Conservation (phyloP, 148 eudicot species). For the Rhododendron molle region DNA sequence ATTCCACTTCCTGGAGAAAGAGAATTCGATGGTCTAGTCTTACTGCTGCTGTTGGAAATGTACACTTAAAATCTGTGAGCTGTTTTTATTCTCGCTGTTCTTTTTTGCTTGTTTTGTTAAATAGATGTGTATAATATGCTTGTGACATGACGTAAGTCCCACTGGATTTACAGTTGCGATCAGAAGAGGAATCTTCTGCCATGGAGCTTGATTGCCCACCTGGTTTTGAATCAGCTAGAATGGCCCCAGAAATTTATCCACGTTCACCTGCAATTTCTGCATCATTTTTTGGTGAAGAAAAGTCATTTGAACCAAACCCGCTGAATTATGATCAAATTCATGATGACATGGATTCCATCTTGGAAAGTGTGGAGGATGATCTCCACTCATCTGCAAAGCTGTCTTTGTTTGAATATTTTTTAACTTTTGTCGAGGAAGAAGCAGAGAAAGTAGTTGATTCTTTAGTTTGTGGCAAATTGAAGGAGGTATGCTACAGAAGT, state of each 20-base stretch:
- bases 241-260: slow-evolving; percentile 18
- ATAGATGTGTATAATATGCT: neutral
- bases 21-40: slow-evolving; percentile 42
- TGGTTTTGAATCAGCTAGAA: slow-evolving; percentile 52
- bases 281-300: slow-evolving; percentile 23
- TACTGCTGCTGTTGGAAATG: slow-evolving; percentile 19
- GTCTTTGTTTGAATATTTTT: slow-evolving; percentile 39
- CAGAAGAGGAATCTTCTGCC: slow-evolving; percentile 35
- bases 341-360: slow-evolving; percentile 28
- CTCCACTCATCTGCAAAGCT: slow-evolving; percentile 47
- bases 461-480: slow-evolving; percentile 18
- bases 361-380: slow-evolving; percentile 51
- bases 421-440: slow-evolving; percentile 47
- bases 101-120: slow-evolving; percentile 9
- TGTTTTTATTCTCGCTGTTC: neutral
- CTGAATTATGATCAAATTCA: neutral
- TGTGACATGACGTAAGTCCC: neutral
- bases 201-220: slow-evolving; percentile 79
- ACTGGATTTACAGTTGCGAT: slow-evolving; percentile 17
- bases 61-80: slow-evolving; percentile 36
- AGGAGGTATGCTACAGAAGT: slow-evolving; percentile 44
- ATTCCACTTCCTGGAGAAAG: slow-evolving; percentile 65
- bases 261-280: slow-evolving; percentile 21
- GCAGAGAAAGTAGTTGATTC: slow-evolving; percentile 30
- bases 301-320: slow-evolving; percentile 6